Percentiles rank a stretch among this genome's conserved stretches.
These are phyloP conservation scores for Saccharum hybrid DNA, from an alignment of 202 grass and related monocot species.

Conservation along the genomic window DNA sequence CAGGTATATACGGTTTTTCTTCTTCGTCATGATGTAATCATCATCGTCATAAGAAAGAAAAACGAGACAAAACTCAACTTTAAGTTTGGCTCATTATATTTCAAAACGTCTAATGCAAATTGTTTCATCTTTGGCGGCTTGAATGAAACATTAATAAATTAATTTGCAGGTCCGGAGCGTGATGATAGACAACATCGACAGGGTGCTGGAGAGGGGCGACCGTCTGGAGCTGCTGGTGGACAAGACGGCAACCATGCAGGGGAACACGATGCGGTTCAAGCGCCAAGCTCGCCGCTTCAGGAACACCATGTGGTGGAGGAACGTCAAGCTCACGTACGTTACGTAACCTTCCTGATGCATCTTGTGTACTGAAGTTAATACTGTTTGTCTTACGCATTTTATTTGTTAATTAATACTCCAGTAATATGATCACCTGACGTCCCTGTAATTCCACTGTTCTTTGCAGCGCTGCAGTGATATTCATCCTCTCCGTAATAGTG, in stretches of 20 bases:
- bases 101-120: neutral
- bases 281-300: slow-evolving; percentile 87
- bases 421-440: neutral
- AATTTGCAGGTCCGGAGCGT: slow-evolving; percentile 76
- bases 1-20: slow-evolving; percentile 53
- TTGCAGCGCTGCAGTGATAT: slow-evolving; percentile 60
- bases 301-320: slow-evolving; percentile 87
- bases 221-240: slow-evolving; percentile 83
- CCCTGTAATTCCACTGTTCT: neutral
- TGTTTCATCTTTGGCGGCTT: neutral
- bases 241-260: slow-evolving; percentile 93
- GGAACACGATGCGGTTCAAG: slow-evolving; percentile 84
- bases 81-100: no score
- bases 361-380: no score
- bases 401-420: no score
- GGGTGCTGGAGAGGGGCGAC: slow-evolving; percentile 93
- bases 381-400: no score
- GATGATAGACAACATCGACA: slow-evolving; percentile 97
- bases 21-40: no score
- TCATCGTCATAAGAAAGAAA: no score
- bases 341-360: no score
- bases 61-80: no score
- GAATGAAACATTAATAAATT: neutral
- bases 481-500: slow-evolving; percentile 72
- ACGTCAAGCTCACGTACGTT: slow-evolving; percentile 91